phyloP scores from a whole-genome alignment of 1,284 basidiomycete genomes.

The Tetrapyrgos nigripes region DNA sequence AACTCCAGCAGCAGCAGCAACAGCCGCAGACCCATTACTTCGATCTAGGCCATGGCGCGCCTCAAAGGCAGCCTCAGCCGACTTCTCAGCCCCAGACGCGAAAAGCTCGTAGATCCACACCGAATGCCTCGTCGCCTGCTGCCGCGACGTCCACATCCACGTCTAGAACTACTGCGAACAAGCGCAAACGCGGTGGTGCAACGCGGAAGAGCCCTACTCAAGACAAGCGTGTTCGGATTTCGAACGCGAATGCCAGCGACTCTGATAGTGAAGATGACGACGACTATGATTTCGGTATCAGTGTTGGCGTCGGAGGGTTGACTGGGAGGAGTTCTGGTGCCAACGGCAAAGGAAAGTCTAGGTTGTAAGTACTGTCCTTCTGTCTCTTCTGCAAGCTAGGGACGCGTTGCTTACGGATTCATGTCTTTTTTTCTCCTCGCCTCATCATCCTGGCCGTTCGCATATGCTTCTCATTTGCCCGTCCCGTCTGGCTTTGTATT shows the following conservation, averaged over 20 bases:
- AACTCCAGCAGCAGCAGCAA: conserved; percentile 23
- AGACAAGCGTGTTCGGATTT: conserved; percentile 14
- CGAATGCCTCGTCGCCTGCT: not conserved
- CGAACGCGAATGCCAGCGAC: conserved; percentile 32
- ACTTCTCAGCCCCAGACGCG: not conserved
- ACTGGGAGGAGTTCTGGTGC: conserved; percentile 40
- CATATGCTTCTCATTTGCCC: not conserved
- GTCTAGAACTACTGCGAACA: not conserved
- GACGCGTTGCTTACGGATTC: conserved; percentile 6
- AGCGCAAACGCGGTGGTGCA: conserved; percentile 15
- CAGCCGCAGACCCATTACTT: not conserved
- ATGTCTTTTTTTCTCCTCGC: not conserved
- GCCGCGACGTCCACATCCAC: not conserved
- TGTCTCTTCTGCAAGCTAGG: not conserved
- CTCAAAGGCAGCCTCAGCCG: not conserved
- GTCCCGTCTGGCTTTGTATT: not conserved
- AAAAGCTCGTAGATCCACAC: not conserved
- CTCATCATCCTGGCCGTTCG: not conserved
- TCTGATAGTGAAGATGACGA: conserved; percentile 24
- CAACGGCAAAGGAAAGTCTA: conserved; percentile 31
- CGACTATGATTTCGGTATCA: conserved; percentile 38
- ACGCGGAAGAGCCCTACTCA: not conserved
- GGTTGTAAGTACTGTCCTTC: conserved; percentile 41
- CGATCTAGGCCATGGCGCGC: not conserved
- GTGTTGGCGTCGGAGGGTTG: conserved; percentile 46